Percentiles rank a stretch among this genome's conserved stretches.
Evolutionary conservation across 805 yeast genomes (phyloP).

Genomic region (Candida suzukii): DNA sequence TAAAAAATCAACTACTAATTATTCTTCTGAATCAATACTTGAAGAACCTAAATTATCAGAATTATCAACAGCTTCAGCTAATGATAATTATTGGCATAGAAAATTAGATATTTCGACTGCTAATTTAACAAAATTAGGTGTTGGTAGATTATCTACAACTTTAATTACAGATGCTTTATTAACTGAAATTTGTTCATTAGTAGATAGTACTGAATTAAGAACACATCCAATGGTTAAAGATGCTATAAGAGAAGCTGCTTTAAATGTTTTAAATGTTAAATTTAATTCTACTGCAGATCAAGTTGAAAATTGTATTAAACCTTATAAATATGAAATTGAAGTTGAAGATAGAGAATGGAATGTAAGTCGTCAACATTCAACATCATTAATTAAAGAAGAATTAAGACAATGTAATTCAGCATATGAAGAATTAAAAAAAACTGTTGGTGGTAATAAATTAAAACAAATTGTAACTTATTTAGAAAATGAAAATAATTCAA

Average conservation of each 20-base stretch:
- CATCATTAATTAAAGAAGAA: constrained; percentile 72
- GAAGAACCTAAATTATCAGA: constrained; percentile 47
- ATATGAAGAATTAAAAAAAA: constrained; percentile 48
- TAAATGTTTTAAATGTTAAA: constrained; percentile 66
- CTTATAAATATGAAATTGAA: constrained; percentile 95
- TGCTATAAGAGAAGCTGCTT: constrained; percentile 80
- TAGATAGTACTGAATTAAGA: constrained; percentile 66
- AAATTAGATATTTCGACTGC: constrained; percentile 81
- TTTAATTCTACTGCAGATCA: constrained; percentile 94
- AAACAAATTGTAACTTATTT: constrained; percentile 75
- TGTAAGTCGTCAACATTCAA: constrained; percentile 71
- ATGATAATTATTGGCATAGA: constrained; percentile 80
- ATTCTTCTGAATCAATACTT: not conserved
- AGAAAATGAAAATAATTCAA: constrained; percentile 34
- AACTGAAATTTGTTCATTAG: constrained; percentile 68
- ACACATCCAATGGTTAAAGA: constrained; percentile 83
- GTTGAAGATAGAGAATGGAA: constrained; percentile 94
- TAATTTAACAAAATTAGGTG: constrained; percentile 83
- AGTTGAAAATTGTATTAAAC: constrained; percentile 96
- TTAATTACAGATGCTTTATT: constrained; percentile 75
- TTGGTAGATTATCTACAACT: constrained; percentile 84
- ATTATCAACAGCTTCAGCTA: constrained; percentile 49
- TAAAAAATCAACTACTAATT: constrained; percentile 7
- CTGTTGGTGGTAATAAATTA: constrained; percentile 79
- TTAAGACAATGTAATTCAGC: constrained; percentile 71